A percentile compares a stretch with the other conserved stretches of the same genome.
Conservation (phyloP, 2,329 filamentous ascomycete genomes). For the Eutypa lata region DNA sequence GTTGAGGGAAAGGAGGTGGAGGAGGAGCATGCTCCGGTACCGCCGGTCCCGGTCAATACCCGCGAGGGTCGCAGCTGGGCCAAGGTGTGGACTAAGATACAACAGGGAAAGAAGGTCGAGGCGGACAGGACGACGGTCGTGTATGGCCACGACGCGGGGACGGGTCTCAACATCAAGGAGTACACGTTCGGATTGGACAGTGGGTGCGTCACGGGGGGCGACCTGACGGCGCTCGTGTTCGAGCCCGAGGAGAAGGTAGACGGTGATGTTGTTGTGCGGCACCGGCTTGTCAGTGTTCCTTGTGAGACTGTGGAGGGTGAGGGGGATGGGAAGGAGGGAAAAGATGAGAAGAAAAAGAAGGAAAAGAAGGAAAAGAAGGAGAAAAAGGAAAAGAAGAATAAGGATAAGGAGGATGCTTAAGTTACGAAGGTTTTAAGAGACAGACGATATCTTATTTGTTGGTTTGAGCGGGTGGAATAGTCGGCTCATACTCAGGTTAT, state of each 20-base stretch:
- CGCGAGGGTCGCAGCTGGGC: constrained; percentile 64
- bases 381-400: constrained; percentile 4
- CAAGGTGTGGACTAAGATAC: constrained; percentile 55
- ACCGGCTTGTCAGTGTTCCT: constrained; percentile 17
- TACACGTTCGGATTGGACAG: constrained; percentile 86
- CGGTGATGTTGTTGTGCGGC: constrained; percentile 13
- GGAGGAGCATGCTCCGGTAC: no score
- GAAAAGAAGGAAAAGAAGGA: constrained; percentile 4
- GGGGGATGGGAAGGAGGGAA: constrained; percentile 2
- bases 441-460: no score
- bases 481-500: no score
- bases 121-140: constrained; percentile 62
- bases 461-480: no score
- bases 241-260: constrained; percentile 41
- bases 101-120: constrained; percentile 29
- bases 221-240: constrained; percentile 75
- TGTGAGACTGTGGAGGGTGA: constrained; percentile 8
- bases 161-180: constrained; percentile 56
- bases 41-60: constrained; percentile 37
- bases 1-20: no score
- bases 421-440: background rate
- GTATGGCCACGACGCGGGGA: constrained; percentile 82
- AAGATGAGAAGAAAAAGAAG: background rate
- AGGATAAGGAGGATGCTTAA: constrained; percentile 2
- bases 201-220: constrained; percentile 72